Conservation (phyloP, 2,329 filamentous ascomycete genomes). For the Colletotrichum navitas region DNA sequence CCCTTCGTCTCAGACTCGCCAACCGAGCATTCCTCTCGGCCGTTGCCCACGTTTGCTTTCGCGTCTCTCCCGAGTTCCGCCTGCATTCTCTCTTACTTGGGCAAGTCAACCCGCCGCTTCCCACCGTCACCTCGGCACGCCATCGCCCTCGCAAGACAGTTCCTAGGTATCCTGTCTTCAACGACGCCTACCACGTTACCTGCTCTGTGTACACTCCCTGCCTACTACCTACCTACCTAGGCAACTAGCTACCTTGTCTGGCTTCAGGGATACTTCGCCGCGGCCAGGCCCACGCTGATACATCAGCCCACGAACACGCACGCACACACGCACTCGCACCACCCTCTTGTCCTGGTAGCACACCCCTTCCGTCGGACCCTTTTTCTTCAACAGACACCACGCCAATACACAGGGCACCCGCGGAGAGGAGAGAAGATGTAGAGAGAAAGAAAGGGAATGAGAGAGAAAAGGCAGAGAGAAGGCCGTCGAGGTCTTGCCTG, state of each 20-base stretch:
- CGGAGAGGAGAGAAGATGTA: not conserved
- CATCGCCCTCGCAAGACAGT: not conserved
- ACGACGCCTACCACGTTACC: not conserved
- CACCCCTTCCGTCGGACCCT: not conserved
- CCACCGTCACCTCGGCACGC: not conserved
- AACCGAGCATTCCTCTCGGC: conserved; percentile 13
- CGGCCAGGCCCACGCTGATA: conserved; percentile 14
- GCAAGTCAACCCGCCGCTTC: not conserved
- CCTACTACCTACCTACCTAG: not conserved
- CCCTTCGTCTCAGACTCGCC: conserved; percentile 17
- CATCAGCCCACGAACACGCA: conserved; percentile 14
- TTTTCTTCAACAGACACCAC: conserved; percentile 2
- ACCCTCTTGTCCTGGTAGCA: not conserved
- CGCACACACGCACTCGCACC: not conserved
- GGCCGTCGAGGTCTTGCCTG: conserved; percentile 10
- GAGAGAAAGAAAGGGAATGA: not conserved
- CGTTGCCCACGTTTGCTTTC: conserved; percentile 32
- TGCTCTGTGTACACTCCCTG: not conserved
- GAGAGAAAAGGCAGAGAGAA: not conserved
- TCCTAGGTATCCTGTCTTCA: not conserved
- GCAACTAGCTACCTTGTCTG: not conserved
- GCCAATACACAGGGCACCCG: not conserved
- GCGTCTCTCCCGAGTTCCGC: not conserved
- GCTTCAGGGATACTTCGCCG: conserved; percentile 11
- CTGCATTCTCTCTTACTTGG: not conserved